A percentile compares a stretch with the other conserved stretches of the same genome.
These are phyloP conservation scores for Venturia asperata DNA, from an alignment of 2,329 filamentous ascomycete genomes.

Conservation along the genomic window DNA sequence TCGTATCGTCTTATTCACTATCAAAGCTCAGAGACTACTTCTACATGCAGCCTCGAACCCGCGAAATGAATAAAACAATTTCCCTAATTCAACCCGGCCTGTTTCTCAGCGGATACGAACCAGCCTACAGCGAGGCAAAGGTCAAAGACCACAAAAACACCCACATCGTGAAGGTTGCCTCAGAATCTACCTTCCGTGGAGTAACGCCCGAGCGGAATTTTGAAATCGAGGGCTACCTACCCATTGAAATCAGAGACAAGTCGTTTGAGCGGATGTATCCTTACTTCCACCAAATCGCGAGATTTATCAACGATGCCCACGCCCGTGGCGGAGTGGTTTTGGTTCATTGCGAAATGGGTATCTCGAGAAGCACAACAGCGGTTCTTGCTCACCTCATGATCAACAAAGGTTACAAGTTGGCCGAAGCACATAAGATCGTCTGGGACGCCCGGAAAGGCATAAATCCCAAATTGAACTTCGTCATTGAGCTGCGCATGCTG, in stretches of 20 bases:
- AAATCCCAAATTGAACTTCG: not conserved
- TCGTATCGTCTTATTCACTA: not conserved
- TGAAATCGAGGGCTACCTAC: not conserved
- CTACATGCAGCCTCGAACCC: not conserved
- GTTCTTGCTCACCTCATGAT: constrained; percentile 13
- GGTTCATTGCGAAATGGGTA: constrained; percentile 4
- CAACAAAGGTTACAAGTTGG: not conserved
- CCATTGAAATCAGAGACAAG: not conserved
- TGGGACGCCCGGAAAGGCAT: not conserved
- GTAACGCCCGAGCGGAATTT: not conserved
- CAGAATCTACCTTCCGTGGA: not conserved
- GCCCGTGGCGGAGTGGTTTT: not conserved
- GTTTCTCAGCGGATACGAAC: not conserved
- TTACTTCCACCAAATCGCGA: not conserved
- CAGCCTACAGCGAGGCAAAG: not conserved
- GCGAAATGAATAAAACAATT: not conserved
- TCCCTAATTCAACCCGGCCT: not conserved
- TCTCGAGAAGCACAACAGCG: constrained; percentile 2
- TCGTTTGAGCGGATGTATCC: not conserved
- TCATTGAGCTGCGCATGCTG: constrained; percentile 8
- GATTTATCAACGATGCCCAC: not conserved
- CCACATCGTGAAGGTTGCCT: not conserved
- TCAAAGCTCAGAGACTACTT: not conserved
- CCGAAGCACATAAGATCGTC: not conserved
- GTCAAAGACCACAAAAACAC: not conserved